A percentile compares a stretch with the other conserved stretches of the same genome.
Evolutionary conservation across 345 rosid genomes (phyloP).

Genomic region (Murraya koenigii): DNA sequence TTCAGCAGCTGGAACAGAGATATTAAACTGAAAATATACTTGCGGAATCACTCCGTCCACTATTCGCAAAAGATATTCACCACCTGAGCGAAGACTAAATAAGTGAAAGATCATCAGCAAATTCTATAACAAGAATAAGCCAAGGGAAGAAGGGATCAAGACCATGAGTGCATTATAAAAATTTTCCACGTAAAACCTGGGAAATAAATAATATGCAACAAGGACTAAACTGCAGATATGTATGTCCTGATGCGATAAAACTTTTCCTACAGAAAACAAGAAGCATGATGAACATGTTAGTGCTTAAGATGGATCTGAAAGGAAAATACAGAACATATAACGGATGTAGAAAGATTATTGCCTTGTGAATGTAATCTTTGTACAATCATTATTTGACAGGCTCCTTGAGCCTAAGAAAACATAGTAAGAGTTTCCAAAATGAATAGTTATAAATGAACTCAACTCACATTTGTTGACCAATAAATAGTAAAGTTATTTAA

Average conservation of each 20-base stretch:
- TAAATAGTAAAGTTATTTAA: not conserved
- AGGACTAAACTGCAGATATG: not conserved
- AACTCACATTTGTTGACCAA: not conserved
- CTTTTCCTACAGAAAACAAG: not conserved
- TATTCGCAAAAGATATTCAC: slow-evolving; percentile 65
- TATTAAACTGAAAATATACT: slow-evolving; percentile 44
- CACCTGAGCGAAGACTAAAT: slow-evolving; percentile 65
- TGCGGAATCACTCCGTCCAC: slow-evolving; percentile 70
- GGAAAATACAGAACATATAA: not conserved
- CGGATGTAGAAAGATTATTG: not conserved
- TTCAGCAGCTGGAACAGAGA: slow-evolving; percentile 59
- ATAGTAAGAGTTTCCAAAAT: not conserved
- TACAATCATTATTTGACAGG: not conserved
- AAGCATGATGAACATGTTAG: not conserved
- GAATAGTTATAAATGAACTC: not conserved
- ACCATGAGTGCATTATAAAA: not conserved
- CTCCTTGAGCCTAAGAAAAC: not conserved
- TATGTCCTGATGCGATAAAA: not conserved
- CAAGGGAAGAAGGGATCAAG: not conserved
- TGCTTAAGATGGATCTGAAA: not conserved
- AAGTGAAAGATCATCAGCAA: slow-evolving; percentile 35
- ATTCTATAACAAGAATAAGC: slow-evolving; percentile 17
- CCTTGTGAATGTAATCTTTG: not conserved
- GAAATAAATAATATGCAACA: not conserved
- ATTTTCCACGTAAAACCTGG: not conserved